Evolutionary conservation across 768 basidiomycete genomes (phyloP).

Genomic region (Hygrophoropsis aurantiaca): DNA sequence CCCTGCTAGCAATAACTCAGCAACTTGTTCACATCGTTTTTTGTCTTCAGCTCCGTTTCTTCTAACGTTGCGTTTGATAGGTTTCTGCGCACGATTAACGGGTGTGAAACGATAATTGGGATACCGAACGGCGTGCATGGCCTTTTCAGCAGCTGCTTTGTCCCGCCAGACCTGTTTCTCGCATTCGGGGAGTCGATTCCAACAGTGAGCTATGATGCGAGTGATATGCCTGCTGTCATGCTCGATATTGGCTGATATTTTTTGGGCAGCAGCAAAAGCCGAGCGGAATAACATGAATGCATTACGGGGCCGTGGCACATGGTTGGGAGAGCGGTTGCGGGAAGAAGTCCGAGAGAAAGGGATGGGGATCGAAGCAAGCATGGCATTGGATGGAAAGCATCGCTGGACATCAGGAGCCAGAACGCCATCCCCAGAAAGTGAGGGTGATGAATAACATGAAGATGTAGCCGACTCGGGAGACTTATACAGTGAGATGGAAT

Average conservation of each 20-base stretch:
- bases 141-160: constrained; percentile 52
- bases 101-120: constrained; percentile 60
- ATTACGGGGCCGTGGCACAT: constrained; percentile 39
- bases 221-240: constrained; percentile 60
- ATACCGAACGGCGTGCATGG: constrained; percentile 45
- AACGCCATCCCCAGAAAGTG: constrained; percentile 5
- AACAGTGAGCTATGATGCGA: constrained; percentile 53
- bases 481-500: constrained; percentile 11
- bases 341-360: constrained; percentile 26
- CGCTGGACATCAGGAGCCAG: neutral
- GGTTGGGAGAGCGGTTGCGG: constrained; percentile 39
- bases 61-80: constrained; percentile 50
- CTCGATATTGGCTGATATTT: constrained; percentile 48
- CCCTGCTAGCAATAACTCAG: constrained; percentile 49
- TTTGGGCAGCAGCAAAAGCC: constrained; percentile 54
- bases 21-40: constrained; percentile 48
- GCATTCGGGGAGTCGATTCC: constrained; percentile 50
- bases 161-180: constrained; percentile 52
- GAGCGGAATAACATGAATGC: constrained; percentile 62
- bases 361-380: constrained; percentile 27
- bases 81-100: constrained; percentile 40
- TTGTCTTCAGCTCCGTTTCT: constrained; percentile 49
- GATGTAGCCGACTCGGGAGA: constrained; percentile 9
- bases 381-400: constrained; percentile 15
- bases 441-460: constrained; percentile 7